Base-by-base conservation (phyloP, 192 early-diverging fungal species). In the Gryganskiella cystojenkinii region DNA sequence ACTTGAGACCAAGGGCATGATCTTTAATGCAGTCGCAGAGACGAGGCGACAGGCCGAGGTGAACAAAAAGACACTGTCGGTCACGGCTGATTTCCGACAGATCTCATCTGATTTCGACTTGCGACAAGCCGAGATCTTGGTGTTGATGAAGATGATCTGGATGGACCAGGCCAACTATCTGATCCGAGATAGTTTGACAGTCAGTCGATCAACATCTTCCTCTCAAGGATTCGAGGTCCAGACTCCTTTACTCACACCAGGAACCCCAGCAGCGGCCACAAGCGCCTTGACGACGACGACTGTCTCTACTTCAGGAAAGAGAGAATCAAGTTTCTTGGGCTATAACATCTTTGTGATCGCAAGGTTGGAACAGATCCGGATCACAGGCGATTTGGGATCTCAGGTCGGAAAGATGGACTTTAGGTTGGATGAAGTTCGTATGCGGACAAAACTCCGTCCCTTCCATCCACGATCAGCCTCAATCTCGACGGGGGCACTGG, bases 101-200 rank as follows among this genome's bases (percentile, higher is more conserved):
- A 83, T 92, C 44, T 42, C 64, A 4, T 82, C 70, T 9, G 84
- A 81, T 50, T 66, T 93, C 47, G 92, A 93, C 57, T 80, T 93
- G 31, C 83, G 91, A 1, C 88, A 93, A 57, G 69, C 92, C 5
- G 91, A 94, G 76, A 92, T 93, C 63, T 74, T 92, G 22, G 83
- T 94, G 55, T 64, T 90, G 9, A 85, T 94, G 58, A 83, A 89
- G 24, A 81, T 85, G 9, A 79, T 91, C 9, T 94, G 93, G 93
- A 79, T 93, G 61, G 82, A 82, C 28, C 85, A 83, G 37, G 74
- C 80, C 46, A 83, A 79, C 62, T 64, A 85, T 47, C 31, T 78
- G 51, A 61, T 81, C 53, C 67, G 76, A 54, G 66, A 71, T 49
- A 56, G 78, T 25, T 27, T 67, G 9, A 61, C 69, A 0, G 72